Evolutionary conservation across 352 stramenopile genomes (phyloP), one percentile per base, ranked within the genome.

Genomic region (Globisporangium mamillatum): DNA sequence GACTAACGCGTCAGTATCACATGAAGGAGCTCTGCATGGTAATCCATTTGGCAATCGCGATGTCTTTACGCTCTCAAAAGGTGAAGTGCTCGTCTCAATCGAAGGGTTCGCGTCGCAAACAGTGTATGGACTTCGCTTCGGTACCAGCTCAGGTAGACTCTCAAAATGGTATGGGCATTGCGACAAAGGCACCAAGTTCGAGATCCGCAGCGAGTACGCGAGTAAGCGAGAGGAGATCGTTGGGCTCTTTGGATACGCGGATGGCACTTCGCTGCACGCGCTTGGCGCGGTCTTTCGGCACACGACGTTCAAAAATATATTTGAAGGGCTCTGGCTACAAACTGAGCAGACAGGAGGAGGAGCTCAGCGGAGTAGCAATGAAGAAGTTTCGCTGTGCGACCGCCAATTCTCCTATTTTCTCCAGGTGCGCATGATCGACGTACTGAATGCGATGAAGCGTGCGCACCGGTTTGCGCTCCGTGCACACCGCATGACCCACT

Each of bases 341-440:
- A 52, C 27, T 8, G 54, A 70, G 27, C 50, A 50, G 29, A 1
- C 32, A 20, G 64, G 68, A 56, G 62, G 68, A 55, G 53, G 53
- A 22, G 66, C 24, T 12, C 27, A 59, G 14, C 55, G 52, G 52
- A 62, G 50, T n/a, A 6, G 36, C 3, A 32, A 63, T 25, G 63
- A 75, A 24, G 78, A 80, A 32, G 55, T 82, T 8, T 38, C 75
- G 24, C 63, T 88, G 10, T 80, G 78, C 18, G 84, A 94, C 53
- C 80, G 84, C 0, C 84, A 94, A 65, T 94, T 94, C 71, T 75
- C 82, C 0, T 92, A 92, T 58, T 94, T 94, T 58, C 68, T 94
- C 4, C 86, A 93, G 67, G 84, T 94, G n/a, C 82, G 86, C 9
- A 71, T 73, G 55, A 91, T 83, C 52, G 84, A 94, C 59, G 81